Base-by-base conservation (phyloP, 768 basidiomycete genomes). In the Trametes sanguinea region DNA sequence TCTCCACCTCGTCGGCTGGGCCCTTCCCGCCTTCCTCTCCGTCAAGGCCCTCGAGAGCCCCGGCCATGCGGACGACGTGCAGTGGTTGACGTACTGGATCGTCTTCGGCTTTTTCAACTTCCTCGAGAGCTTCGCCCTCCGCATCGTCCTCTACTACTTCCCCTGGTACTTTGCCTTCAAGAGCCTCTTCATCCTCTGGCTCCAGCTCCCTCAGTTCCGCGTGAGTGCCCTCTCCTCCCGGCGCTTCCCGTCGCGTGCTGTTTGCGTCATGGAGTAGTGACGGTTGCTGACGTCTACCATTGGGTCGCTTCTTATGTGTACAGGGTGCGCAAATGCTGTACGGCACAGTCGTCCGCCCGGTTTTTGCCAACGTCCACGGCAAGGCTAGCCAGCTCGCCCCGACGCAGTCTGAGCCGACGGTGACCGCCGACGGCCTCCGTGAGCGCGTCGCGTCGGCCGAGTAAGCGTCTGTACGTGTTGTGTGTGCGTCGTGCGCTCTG, bases 11-110 rank as follows among this genome's bases (percentile, higher is more conserved):
- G 85, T 99, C 71, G 97, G 95, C 54, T 98, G 91, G 89, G 92
- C 79, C 35, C 82, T 98, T 69, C 97, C 97, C 32, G 94, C 95
- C 5, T 98, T 94, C 75, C 85, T 97, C 75, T 97, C 95, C 54
- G 86, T 98, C 81, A 90, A 90, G 77, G 95, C 97, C 32, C 85
- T 99, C 72, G 96, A 98, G 76, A 76, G 83, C 4, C 92, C 93
- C n/a, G 81, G 84, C 2, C 80, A 87, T 61, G 82, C 88, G 67
- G 94, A 96, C 67, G 92, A 96, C 76, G 81, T 90, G 70, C 95
- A 97, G 77, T 98, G 95, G 95, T 83, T 98, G 71, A 96, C 95
- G 2, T 98, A 98, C 82, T 98, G 96, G 96, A 83, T 92, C 72
- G 84, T 96, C 56, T 95, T 97, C 68, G 94, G 94, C 57, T 90